phyloP scores from a whole-genome alignment of 345 rosid genomes.

The Melaleuca quinquenervia region DNA sequence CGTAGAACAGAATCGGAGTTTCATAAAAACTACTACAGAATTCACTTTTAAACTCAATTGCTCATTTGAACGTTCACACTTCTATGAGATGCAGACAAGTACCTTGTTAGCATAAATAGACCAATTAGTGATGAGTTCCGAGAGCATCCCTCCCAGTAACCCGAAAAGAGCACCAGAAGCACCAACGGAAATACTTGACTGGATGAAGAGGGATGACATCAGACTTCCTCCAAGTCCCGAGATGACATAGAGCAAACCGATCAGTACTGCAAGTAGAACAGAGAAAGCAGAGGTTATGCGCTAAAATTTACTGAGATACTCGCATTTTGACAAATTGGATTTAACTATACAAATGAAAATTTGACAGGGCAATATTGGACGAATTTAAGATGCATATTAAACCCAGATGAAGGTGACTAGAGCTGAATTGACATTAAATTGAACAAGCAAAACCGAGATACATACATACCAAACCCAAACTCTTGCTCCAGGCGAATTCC shows the following conservation, averaged over 20 bases:
- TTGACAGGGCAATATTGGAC: not conserved
- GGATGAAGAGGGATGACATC: constrained; percentile 83
- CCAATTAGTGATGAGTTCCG: constrained; percentile 94
- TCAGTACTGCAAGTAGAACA: constrained; percentile 23
- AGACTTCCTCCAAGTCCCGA: constrained; percentile 96
- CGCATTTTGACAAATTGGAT: not conserved
- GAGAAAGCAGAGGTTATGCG: not conserved
- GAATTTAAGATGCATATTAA: not conserved
- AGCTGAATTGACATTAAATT: not conserved
- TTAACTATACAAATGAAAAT: not conserved
- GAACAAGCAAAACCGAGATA: not conserved
- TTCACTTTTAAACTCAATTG: not conserved
- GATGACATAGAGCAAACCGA: constrained; percentile 67
- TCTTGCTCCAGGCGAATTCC: constrained; percentile 87
- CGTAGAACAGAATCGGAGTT: not conserved
- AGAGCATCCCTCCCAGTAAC: constrained; percentile 84
- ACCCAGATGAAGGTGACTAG: not conserved
- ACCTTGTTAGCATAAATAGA: constrained; percentile 81
- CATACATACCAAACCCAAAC: constrained; percentile 72
- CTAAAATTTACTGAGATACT: not conserved
- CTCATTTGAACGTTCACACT: not conserved
- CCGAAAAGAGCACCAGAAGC: constrained; percentile 98
- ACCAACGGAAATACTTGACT: constrained; percentile 74
- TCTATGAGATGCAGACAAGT: not conserved
- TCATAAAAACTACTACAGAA: not conserved